phyloP scores from a whole-genome alignment of 2,329 filamentous ascomycete genomes.

The Colletotrichum truncatum region DNA sequence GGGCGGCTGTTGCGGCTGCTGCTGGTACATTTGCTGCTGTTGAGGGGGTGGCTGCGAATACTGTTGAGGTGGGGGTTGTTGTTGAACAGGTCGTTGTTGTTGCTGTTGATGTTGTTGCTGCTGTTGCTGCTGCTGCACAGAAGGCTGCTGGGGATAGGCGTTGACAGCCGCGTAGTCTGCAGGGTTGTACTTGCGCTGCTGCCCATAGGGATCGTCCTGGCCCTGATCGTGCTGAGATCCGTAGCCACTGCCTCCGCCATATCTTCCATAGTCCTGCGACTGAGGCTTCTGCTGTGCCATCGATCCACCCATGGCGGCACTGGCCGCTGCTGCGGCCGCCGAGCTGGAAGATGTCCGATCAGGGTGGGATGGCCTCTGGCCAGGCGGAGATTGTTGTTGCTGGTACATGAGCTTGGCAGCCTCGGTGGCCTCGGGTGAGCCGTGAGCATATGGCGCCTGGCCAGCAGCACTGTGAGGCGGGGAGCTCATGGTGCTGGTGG shows the following conservation, averaged over 20 bases:
- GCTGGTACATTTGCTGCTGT: slow-evolving; percentile 39
- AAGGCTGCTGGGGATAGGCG: slow-evolving; percentile 48
- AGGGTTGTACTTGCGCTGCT: slow-evolving; percentile 79
- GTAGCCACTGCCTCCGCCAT: slow-evolving; percentile 40
- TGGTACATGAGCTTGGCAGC: slow-evolving; percentile 72
- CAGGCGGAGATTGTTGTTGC: slow-evolving; percentile 55
- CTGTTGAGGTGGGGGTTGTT: slow-evolving; percentile 40
- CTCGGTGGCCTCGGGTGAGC: slow-evolving; percentile 63
- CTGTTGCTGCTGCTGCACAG: slow-evolving; percentile 41
- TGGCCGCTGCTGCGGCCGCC: slow-evolving; percentile 63
- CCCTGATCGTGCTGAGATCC: slow-evolving; percentile 36
- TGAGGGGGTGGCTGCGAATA: slow-evolving; percentile 44
- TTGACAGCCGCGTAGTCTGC: slow-evolving; percentile 76
- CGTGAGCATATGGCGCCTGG: slow-evolving; percentile 37
- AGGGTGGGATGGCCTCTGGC: slow-evolving; percentile 57
- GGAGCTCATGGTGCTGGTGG: slow-evolving; percentile 47
- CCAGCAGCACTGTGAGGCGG: slow-evolving; percentile 31
- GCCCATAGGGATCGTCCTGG: slow-evolving; percentile 43
- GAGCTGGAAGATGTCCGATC: slow-evolving; percentile 64
- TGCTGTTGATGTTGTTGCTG: slow-evolving; percentile 44
- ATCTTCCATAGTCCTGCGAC: slow-evolving; percentile 43
- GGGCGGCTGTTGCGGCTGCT: slow-evolving; percentile 35
- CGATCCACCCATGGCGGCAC: slow-evolving; percentile 64
- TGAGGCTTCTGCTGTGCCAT: slow-evolving; percentile 42
- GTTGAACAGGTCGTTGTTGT: slow-evolving; percentile 43